Evolutionary conservation across 1,284 basidiomycete genomes (phyloP), one percentile per base, ranked within the genome.

Genomic region (Heimioporus retisporus): DNA sequence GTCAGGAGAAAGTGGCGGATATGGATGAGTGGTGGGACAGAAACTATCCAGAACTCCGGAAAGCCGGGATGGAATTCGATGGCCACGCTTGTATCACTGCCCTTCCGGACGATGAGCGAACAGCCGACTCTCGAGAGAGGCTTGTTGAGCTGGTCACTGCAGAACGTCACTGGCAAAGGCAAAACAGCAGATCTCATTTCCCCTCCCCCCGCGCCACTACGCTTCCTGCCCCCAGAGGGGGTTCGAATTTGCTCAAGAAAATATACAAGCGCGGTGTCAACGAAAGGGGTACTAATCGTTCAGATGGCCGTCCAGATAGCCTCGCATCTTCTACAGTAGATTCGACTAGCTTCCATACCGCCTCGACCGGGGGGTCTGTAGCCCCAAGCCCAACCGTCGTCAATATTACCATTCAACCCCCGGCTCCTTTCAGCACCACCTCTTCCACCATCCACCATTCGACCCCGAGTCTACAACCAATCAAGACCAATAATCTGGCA

Each of bases 1-100:
- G 63, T 2, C 55, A 73, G 28, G 76, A 78, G 66, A 65, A 21
- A 50, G 70, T 68, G 35, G 18, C 1, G 3, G 28, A 68, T 40
- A 74, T 74, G 72, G 77, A 75, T 13, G 65, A 60, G 23, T 79
- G 78, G 78, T 81, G 78, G 75, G n/a, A 23, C 1, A 66, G 4
- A 55, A 79, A 76, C 28, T 55, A 57, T 14, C 3, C 21, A 35
- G 0, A 0, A 46, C 15, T 77, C 53, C 2, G 51, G 46, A 6
- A 46, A 3, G 46, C 64, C 40, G 2, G 42, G 13, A 69, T 79
- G 75, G 43, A 61, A 50, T 77, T 79, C 11, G 73, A 77, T 46
- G 77, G 44, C 31, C 62, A 77, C 4, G 77, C 19, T 16, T 80
- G 75, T 51, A 51, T 79, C 42, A 76, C 72, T 23, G 23, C 68